Base-by-base conservation (phyloP, 352 stramenopile species). In the Globisporangium irregulare region DNA sequence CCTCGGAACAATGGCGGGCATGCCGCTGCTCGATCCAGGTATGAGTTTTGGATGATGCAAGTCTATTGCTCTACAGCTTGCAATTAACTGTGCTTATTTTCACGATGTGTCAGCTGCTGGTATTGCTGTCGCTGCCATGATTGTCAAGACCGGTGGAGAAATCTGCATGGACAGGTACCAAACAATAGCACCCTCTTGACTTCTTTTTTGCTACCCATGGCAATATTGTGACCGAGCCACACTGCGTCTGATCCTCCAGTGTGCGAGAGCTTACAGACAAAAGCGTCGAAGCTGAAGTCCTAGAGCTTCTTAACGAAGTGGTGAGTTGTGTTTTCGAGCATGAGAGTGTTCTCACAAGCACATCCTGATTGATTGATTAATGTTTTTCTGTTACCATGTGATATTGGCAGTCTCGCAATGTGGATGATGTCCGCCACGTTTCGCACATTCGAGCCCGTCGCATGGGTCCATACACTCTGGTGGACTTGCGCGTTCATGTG, bases 401-500 rank as follows among this genome's bases (percentile, higher is more conserved):
- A 7, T 24, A 14, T 63, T 62, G 2, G 12, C 61, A 95, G 85
- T 89, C 82, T 60, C 80, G 79, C 12, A 91, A 83, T 66, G 89
- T 96, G 3, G 86, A 93, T 24, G 89, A 94, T 50, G 86, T 96
- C 14, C 73, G 81, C 14, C 86, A 84, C 25, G 87, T 93, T 22
- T 92, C 85, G 25, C 82, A 94, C 75, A 84, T 97, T 34, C 85
- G 89, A 0, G 89, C 89, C 18, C 83, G 89, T 24, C 82, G 87
- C 57, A 97, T 97, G 89, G 89, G 89, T 5, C 87, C 87, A 14
- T 97, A 95, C 69, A 94, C 87, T 1, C 68, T 95, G 3, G 89
- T 97, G 18, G 89, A 97, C 57, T 68, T 97, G 46, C 86, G 87
- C 12, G 79, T 95, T 58, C 86, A 97, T 70, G 87, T 95, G 76